Conservation (phyloP, 768 basidiomycete species). For the Boletus sp. region DNA sequence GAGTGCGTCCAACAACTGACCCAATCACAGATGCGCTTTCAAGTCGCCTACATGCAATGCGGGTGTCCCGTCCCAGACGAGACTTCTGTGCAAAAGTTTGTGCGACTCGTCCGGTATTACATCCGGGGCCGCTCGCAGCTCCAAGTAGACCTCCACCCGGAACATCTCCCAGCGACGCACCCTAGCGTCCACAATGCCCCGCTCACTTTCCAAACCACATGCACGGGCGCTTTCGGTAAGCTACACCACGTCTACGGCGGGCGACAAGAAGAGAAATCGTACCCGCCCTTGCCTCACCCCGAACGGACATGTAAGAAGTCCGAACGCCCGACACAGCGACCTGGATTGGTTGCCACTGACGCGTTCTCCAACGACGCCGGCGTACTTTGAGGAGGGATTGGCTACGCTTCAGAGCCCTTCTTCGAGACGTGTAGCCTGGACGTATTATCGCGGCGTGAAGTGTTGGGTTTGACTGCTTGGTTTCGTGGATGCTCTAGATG, state of each 20-base stretch:
- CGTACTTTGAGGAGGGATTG: neutral
- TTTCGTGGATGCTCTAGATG: neutral
- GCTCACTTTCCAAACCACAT: conserved; percentile 31
- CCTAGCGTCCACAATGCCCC: conserved; percentile 54
- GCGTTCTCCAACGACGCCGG: neutral
- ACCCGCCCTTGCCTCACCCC: neutral
- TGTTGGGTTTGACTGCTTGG: neutral
- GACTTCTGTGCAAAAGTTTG: conserved; percentile 41
- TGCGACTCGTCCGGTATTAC: conserved; percentile 30
- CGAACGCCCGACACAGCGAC: neutral
- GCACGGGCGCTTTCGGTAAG: conserved; percentile 18
- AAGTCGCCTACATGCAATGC: conserved; percentile 53
- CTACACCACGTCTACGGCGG: conserved; percentile 1
- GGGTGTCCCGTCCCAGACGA: conserved; percentile 53
- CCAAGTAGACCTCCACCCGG: conserved; percentile 31
- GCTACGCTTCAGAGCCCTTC: neutral
- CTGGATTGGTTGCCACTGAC: neutral
- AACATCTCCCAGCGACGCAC: conserved; percentile 49
- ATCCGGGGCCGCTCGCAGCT: conserved; percentile 27
- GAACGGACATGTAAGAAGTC: neutral
- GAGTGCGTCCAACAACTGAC: neutral
- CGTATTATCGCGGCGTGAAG: no score
- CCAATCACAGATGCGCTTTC: conserved; percentile 39
- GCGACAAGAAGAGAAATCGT: neutral
- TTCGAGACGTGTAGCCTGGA: neutral